Percentiles rank a stretch among this genome's conserved stretches.
phyloP scores from a whole-genome alignment of 2,329 filamentous ascomycete species.

The Didymosphaeria variabile region DNA sequence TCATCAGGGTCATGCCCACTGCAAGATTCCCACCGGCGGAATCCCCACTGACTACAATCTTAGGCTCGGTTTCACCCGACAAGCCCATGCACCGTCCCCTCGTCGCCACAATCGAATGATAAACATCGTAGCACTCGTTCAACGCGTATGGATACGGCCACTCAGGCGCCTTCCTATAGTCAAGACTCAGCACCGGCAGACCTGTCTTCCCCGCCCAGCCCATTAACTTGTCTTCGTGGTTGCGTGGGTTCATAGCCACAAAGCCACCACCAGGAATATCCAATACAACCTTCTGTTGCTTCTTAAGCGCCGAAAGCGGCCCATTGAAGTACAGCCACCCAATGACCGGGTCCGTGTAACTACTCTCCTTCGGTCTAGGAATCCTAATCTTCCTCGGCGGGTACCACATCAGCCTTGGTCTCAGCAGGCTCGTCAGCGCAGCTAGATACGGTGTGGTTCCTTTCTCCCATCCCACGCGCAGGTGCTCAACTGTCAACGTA shows the following conservation, averaged over 20 bases:
- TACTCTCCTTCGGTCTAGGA: constrained; percentile 78
- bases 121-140: constrained; percentile 89
- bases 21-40: constrained; percentile 85
- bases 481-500: constrained; percentile 86
- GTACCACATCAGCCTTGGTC: constrained; percentile 82
- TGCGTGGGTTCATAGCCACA: constrained; percentile 94
- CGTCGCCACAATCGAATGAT: constrained; percentile 75
- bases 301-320: constrained; percentile 76
- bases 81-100: constrained; percentile 80
- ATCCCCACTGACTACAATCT: constrained; percentile 78
- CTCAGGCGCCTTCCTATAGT: constrained; percentile 89
- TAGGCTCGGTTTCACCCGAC: constrained; percentile 70
- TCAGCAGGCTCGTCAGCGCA: constrained; percentile 74
- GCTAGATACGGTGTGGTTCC: constrained; percentile 85
- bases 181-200: constrained; percentile 86
- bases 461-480: constrained; percentile 96
- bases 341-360: constrained; percentile 82
- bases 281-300: constrained; percentile 80
- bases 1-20: constrained; percentile 84
- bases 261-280: constrained; percentile 96
- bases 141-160: constrained; percentile 85
- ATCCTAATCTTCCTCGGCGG: constrained; percentile 85
- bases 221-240: constrained; percentile 92
- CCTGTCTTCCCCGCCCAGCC: constrained; percentile 91
- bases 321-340: constrained; percentile 97